Evolutionary conservation across 768 basidiomycete genomes (phyloP), one percentile per base, ranked within the genome.

Genomic region (Lactarius hatsudake): DNA sequence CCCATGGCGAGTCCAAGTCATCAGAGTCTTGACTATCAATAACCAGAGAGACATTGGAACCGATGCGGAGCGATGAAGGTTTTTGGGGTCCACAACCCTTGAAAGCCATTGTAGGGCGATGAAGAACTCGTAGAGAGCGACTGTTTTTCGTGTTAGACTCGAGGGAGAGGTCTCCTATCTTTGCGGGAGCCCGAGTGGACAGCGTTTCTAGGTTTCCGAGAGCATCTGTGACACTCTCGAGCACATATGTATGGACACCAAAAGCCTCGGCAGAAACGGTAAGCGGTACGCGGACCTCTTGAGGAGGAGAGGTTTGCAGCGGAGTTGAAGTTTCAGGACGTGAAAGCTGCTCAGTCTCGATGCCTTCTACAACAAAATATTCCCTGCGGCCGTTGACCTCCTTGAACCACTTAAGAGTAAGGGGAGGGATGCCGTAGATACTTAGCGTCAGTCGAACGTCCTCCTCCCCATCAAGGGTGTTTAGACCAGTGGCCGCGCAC

Each of bases 171-270:
- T 63, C 63, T 45, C 38, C 67, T 36, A 74, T 74, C 51, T 71
- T 67, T 45, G 56, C 20, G 3, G 63, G 18, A 5, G 58, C 53
- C 57, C 70, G 62, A 28, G 40, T 20, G 28, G 62, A 66, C 8
- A 71, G 28, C 18, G 32, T 23, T 45, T 71, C 80, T 13, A 84
- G 74, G 73, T 98, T 97, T 18, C 93, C 93, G 61, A 90, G 79
- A 17, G 87, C 85, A 72, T 97, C 96, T n/a, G 84, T 84, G 30
- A 98, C 84, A 71, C 88, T 87, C 72, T 96, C 90, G 30, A 97
- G 80, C 13, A 85, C 82, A 73, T 92, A 94, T 2, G 85, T 77
- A 74, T 93, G 87, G 45, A 81, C 83, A 3, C 92, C 93, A 10
- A 87, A 80, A 7, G 82, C 76, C 66, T 86, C 83, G 64, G 91